Evolutionary conservation across 2,329 filamentous ascomycete species (phyloP), one percentile per base, ranked within the genome.

Genomic region (Hypocreales sp.): DNA sequence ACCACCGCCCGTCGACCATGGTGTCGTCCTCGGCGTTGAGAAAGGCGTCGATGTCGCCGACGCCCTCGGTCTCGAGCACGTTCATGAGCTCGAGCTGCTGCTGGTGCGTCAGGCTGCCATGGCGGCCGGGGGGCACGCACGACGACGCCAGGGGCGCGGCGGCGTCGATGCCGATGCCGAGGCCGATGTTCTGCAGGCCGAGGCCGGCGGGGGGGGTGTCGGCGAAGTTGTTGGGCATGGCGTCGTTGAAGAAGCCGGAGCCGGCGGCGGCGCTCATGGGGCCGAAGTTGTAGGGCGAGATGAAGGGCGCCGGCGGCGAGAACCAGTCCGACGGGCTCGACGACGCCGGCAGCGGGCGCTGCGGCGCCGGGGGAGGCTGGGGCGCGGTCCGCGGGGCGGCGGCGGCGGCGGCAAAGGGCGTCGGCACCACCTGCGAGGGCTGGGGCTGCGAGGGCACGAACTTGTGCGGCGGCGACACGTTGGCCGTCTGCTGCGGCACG

Each of bases 61-160:
- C 55, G 1, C 72, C 72, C 37, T 77, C 68, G 39, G 60, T 79
- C 48, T 90, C 79, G 19, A 92, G 63, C 26, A 74, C 73, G 30
- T 75, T 72, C 78, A 92, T 83, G 20, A 92, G 58, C 55, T 92
- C 80, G 35, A 76, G 55, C 51, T 90, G 82, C 50, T 92, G 81
- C 42, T 82, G 70, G 36, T 84, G 77, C 32, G 74, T 86, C 18
- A 92, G 58, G 32, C 65, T 79, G 37, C 73, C 82, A 41, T 71
- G 72, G 32, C 63, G 67, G 45, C 67, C 66, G 15, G 55, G 49
- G 4, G 49, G 44, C 33, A 48, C 55, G 24, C 39, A 41, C 22
- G 46, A 42, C 15, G 14, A 21, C 7, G 23, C 9, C 23, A 49
- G 45, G 10, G 43, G 39, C 4, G 26, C 25, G 17, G 36, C 31